Evolutionary conservation across 768 basidiomycete genomes (phyloP), one percentile per base, ranked within the genome.

Genomic region (Hygrophoropsis aurantiaca): DNA sequence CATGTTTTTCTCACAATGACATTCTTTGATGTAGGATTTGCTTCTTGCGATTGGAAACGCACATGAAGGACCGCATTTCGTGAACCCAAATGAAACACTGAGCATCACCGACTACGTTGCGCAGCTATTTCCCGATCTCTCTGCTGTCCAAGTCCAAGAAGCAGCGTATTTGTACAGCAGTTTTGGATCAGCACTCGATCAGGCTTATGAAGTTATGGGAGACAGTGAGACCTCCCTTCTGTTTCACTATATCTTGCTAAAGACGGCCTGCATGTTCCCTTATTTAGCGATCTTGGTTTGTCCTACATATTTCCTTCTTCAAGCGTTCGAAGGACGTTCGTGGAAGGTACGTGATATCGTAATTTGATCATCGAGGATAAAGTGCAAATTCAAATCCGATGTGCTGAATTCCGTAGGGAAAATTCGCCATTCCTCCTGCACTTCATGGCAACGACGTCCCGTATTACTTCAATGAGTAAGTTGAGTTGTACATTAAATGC

Each of bases 221-320:
- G 64, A 67, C 53, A 53, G 65, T 67, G 11, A 18, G 58, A 8
- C 16, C 8, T 9, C 20, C 9, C 16, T 38, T 9, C 36, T 16
- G 7, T n/a, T n/a, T n/a, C n/a, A n/a, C n/a, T n/a, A n/a, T n/a
- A n/a, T n/a, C n/a, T 16, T 7, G 16, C n/a, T 38, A 8, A 6
- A 16, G 16, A 13, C 13, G 27, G 6, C 8, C 36, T 38, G 6
- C 7, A 6, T 11, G 19, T 46, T 11, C 16, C 16, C 15, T 13
- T 42, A 21, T n/a, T 2, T 20, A 57, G 73, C 71, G 13, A 72
- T 74, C 27, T 69, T 75, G 41, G 66, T 67, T 15, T 76, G 74
- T 47, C 73, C 74, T 0, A 69, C 70, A 0, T 74, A 74, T 49
- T 67, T 51, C 32, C 11, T 65, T 11, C 51, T 63, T 19, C 21